Base-by-base conservation (phyloP, 31 red algal genomes). In the Porphyra umbilicalis region DNA sequence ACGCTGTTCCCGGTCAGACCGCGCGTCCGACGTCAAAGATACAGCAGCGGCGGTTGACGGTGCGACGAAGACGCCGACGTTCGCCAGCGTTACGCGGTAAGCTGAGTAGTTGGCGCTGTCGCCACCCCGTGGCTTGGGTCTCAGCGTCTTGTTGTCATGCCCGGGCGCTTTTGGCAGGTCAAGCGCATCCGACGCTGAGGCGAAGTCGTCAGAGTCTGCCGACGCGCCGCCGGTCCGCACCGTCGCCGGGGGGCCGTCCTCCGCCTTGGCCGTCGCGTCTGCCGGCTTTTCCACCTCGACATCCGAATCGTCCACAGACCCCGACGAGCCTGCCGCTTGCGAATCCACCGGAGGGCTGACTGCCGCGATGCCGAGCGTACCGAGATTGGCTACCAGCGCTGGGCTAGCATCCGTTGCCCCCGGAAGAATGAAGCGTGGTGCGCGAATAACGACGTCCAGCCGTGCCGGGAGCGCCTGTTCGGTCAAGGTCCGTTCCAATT, bases 361-460 rank as follows among this genome's bases (percentile, higher is more conserved):
- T 25, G 57, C 57, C 25, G 57, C 94, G 87, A 96, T 90, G 33
- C 89, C 86, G 85, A 96, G 92, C 44, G 94, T 96, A 38, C 90
- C 90, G 37, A 92, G 85, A 79, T 92, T 89, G 77, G 91, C 76
- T 32, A 96, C 90, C 34, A 96, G 40, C 33, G 94, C 91, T 16
- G 88, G 78, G 5, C 83, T 81, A n/a, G n/a, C 76, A 37, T 35
- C 81, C 39, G 35, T 38, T 39, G 84, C 77, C 40, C 89, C 94
- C 38, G 90, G 89, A 10, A 96, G 78, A 35, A 96, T 84, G 42
- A 96, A 96, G 20, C 90, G 89, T 35, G 94, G 90, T 32, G 89
- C 90, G 20, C 94, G 83, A 82, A 96, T 92, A 0, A 92, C 75
- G 30, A 96, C 78, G 75, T 96, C 85, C 81, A 96, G 90, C 33